Evolutionary conservation across 805 yeast species (phyloP), one percentile per base, ranked within the genome.

Genomic region (Yarrowia sp.): DNA sequence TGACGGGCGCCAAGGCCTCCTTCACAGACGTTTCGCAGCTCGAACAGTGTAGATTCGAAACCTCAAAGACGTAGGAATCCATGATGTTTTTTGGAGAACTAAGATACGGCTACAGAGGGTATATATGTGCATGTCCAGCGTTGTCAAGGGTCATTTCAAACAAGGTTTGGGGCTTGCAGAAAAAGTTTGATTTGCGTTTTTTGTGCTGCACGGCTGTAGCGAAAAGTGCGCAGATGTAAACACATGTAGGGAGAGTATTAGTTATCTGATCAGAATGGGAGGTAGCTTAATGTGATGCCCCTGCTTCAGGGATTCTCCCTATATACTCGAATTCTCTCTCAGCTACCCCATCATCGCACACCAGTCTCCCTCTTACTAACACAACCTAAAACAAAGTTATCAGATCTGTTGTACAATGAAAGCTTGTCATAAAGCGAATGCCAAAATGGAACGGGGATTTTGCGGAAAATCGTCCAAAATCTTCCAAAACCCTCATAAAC

Each of bases 141-240:
- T 7, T 17, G 9, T 11, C 14, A 15, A 51, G 28, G 35, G 32
- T 10, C 33, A 38, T 32, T 32, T 15, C 28, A 22, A 31, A 15
- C 10, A 14, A 13, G 33, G 31, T 32, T 57, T 32, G 6, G 5
- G 41, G 14, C 51, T 31, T 47, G 53, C 39, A 11, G 28, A 22
- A 22, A n/a, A 22, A 22, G 28, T 47, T 47, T 44, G 28, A 22
- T 41, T 42, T 57, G 50, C 47, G 63, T 41, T 42, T 28, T 13
- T 43, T 41, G 41, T 57, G 63, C 50, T 57, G 61, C 44, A 42
- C 50, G 63, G 63, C 62, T 41, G 63, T 42, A 57, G 63, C 63
- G 41, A 41, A 57, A 57, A 32, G 63, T 43, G 50, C 63, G 31
- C 63, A 57, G 38, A 14, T 18, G 17, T 3, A 8, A 2, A 17